Evolutionary conservation across 2,329 filamentous ascomycete genomes (phyloP).

Genomic region (Chaetomium strumarium): DNA sequence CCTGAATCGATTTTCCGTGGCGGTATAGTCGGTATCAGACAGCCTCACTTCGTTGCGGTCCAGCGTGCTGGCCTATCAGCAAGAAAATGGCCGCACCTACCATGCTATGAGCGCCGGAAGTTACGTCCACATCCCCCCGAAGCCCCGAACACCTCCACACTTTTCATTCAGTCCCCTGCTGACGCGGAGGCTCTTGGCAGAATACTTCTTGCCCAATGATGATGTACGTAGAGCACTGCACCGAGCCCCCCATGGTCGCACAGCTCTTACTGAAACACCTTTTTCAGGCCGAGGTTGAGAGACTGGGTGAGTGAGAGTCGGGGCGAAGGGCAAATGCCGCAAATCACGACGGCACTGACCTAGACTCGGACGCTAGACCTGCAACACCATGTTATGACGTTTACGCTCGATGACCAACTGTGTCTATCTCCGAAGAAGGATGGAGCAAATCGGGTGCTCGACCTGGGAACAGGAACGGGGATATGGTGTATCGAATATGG

Average conservation of each 20-base stretch:
- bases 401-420: constrained; percentile 16
- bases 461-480: constrained; percentile 21
- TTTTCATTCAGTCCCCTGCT: neutral
- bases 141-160: no score
- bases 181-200: neutral
- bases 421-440: constrained; percentile 17
- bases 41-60: constrained; percentile 16
- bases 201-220: constrained; percentile 4
- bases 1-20: neutral
- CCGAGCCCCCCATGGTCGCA: neutral
- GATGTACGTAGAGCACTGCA: neutral
- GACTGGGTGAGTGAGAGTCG: neutral
- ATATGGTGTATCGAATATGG: constrained; percentile 24
- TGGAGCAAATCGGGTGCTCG: constrained; percentile 19
- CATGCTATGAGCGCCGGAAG: constrained; percentile 21
- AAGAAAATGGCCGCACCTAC: constrained; percentile 22
- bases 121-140: constrained; percentile 2
- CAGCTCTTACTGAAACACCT: neutral
- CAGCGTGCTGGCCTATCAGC: constrained; percentile 16
- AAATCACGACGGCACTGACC: constrained; percentile 2
- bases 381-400: constrained; percentile 19
- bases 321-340: neutral
- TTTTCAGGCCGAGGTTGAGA: neutral
- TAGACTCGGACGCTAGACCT: constrained; percentile 12
- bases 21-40: neutral